These are phyloP conservation scores for Geotrichum aggregatum DNA, from an alignment of 1,139 yeast genomes.

Conservation along the genomic window DNA sequence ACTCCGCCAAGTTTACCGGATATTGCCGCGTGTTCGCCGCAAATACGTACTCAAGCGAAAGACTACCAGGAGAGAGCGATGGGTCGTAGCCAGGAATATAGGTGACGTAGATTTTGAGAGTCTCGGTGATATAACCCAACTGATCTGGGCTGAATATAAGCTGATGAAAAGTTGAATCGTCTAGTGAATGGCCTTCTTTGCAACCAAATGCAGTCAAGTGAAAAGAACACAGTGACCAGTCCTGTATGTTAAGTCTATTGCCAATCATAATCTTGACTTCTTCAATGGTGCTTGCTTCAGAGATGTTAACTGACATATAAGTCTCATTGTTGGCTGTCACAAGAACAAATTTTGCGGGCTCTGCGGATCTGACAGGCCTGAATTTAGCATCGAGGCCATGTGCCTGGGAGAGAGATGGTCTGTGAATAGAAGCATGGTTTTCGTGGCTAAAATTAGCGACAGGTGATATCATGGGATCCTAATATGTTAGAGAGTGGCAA, in stretches of 20 bases:
- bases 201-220: slow-evolving; percentile 72
- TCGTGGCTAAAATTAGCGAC: slow-evolving; percentile 5
- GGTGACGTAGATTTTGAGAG: slow-evolving; percentile 31
- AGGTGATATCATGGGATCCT: slow-evolving; percentile 20
- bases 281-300: slow-evolving; percentile 33
- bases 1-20: slow-evolving; percentile 31
- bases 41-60: slow-evolving; percentile 23
- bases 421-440: neutral
- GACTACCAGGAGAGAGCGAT: slow-evolving; percentile 25
- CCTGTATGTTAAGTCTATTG: slow-evolving; percentile 43
- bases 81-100: slow-evolving; percentile 3
- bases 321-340: slow-evolving; percentile 58
- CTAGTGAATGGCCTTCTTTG: slow-evolving; percentile 58
- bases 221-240: slow-evolving; percentile 46
- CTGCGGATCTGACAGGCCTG: slow-evolving; percentile 9
- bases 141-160: slow-evolving; percentile 22
- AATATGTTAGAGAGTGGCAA: slow-evolving; percentile 3
- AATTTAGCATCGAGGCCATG: slow-evolving; percentile 10
- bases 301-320: slow-evolving; percentile 50
- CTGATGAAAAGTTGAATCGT: slow-evolving; percentile 47
- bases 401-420: neutral
- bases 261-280: slow-evolving; percentile 44
- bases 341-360: slow-evolving; percentile 43
- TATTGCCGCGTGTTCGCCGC: slow-evolving; percentile 22
- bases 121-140: slow-evolving; percentile 25